Evolutionary conservation across 2,329 filamentous ascomycete genomes (phyloP).

Genomic region (Metarhizium anisopliae): DNA sequence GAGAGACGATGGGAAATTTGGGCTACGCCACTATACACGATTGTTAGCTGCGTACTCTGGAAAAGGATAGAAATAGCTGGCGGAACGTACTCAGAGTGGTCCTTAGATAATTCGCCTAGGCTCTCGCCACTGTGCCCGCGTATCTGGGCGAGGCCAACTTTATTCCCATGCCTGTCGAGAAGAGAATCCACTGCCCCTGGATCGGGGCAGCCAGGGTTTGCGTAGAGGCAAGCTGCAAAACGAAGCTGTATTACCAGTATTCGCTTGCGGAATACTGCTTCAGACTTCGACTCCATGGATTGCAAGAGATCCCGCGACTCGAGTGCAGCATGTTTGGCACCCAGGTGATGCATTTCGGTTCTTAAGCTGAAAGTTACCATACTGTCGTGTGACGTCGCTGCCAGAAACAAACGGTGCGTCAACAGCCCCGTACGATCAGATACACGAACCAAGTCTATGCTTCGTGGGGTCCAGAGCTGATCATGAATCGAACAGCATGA

Average conservation of each 20-base stretch:
- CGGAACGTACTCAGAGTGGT: conserved; percentile 16
- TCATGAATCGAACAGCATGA: neutral
- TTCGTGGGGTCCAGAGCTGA: no score
- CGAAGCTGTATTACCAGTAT: neutral
- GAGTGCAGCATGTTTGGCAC: no score
- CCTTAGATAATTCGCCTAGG: conserved; percentile 16
- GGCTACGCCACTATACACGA: conserved; percentile 10
- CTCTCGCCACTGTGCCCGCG: neutral
- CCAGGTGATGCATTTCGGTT: neutral
- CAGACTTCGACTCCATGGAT: neutral
- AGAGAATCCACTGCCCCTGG: neutral
- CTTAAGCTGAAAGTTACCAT: neutral
- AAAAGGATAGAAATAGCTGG: neutral
- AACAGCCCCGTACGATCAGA: no score
- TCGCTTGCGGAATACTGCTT: neutral
- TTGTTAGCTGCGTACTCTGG: no score
- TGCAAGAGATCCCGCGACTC: no score
- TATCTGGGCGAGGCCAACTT: neutral
- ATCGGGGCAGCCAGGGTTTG: neutral
- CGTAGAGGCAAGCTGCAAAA: neutral
- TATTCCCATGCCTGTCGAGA: neutral
- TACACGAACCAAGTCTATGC: no score
- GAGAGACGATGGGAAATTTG: no score
- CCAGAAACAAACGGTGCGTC: no score
- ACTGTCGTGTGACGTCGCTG: neutral